These are phyloP conservation scores for Penicillium canescens DNA, from an alignment of 495 filamentous ascomycete species.

Conservation along the genomic window DNA sequence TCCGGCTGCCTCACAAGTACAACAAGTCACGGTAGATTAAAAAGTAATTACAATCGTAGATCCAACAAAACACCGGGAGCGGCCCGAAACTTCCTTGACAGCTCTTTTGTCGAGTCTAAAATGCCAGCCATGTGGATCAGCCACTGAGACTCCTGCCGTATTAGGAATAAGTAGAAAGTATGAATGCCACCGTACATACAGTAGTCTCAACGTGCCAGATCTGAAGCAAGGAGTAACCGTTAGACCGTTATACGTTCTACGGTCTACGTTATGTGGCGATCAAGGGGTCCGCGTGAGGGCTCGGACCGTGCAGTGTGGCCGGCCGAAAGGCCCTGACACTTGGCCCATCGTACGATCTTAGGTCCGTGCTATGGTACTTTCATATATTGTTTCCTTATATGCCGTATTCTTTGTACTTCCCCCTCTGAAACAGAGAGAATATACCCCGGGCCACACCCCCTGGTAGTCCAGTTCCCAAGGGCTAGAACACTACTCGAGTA, in stretches of 20 bases:
- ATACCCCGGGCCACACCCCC: neutral
- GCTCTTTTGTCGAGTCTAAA: conserved; percentile 15
- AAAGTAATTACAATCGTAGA: neutral
- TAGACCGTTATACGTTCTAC: neutral
- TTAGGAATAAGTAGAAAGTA: neutral
- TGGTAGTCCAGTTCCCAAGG: conserved; percentile 16
- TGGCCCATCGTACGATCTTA: conserved; percentile 6
- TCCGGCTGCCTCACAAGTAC: conserved; percentile 23
- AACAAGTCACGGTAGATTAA: no score
- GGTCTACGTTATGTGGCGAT: neutral
- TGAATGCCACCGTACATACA: no score
- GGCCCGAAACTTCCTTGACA: conserved; percentile 32
- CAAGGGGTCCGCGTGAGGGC: no score
- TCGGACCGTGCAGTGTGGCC: no score
- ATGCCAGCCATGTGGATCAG: neutral
- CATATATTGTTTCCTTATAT: neutral
- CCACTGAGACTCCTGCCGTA: neutral
- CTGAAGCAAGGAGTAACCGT: neutral
- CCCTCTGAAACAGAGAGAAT: neutral
- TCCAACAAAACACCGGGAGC: conserved; percentile 20
- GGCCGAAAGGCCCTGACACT: neutral
- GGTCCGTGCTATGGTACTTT: conserved; percentile 6
- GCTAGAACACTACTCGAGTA: conserved; percentile 5
- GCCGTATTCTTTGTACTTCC: neutral
- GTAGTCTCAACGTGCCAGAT: neutral